phyloP scores from a whole-genome alignment of 2,329 filamentous ascomycete species.

The Cladophialophora exuberans region DNA sequence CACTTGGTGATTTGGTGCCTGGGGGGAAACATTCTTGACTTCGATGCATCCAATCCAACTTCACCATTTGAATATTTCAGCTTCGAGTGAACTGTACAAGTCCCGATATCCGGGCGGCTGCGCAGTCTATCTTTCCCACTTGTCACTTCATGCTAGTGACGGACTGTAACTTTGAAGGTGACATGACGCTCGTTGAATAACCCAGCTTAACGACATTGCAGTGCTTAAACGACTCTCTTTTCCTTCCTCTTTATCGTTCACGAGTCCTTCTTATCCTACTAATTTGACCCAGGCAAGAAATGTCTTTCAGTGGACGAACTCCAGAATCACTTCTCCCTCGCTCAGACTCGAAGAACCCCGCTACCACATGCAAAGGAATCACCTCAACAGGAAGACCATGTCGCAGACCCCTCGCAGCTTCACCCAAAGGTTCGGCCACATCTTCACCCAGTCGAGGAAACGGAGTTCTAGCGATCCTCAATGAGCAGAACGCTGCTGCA shows the following conservation, averaged over 20 bases:
- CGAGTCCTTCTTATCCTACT: constrained; percentile 2
- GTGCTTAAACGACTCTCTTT: not conserved
- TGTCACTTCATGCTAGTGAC: constrained; percentile 11
- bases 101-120: not conserved
- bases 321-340: constrained; percentile 79
- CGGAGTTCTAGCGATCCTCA: constrained; percentile 36
- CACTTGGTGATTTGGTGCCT: constrained; percentile 14
- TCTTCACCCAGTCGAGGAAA: constrained; percentile 35
- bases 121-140: not conserved
- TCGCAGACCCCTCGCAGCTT: constrained; percentile 67
- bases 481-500: constrained; percentile 36
- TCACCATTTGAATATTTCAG: not conserved
- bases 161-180: too few relatives aligned
- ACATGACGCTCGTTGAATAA: not conserved
- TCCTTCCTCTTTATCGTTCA: not conserved
- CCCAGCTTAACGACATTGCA: not conserved
- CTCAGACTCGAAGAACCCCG: constrained; percentile 81
- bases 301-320: constrained; percentile 71
- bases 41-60: constrained; percentile 5
- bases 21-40: too few relatives aligned
- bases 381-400: constrained; percentile 83
- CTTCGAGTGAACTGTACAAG: constrained; percentile 3
- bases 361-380: constrained; percentile 84
- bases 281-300: constrained; percentile 36
- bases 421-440: constrained; percentile 38